Evolutionary conservation across 441 rosid genomes (phyloP).

Genomic region (Erysimum cheiri): DNA sequence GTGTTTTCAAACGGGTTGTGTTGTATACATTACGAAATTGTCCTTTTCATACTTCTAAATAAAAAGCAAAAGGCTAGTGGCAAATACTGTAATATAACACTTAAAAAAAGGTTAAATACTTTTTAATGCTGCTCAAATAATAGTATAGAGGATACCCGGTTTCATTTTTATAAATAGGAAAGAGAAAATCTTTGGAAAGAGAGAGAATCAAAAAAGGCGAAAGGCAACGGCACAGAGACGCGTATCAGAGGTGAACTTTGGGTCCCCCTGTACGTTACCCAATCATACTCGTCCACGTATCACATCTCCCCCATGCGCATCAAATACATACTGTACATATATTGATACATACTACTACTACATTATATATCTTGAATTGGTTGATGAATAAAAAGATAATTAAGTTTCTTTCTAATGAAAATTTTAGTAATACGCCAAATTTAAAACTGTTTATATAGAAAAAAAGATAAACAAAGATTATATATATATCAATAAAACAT

Average conservation of each 20-base stretch:
- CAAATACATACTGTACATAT: background rate
- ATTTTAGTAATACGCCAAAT: too few relatives aligned
- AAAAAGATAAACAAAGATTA: too few relatives aligned
- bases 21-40: too few relatives aligned
- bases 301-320: slow-evolving; percentile 28
- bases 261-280: slow-evolving; percentile 18
- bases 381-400: background rate
- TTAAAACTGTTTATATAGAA: too few relatives aligned
- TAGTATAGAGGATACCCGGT: too few relatives aligned
- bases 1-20: too few relatives aligned
- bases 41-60: too few relatives aligned
- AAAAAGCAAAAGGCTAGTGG: too few relatives aligned
- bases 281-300: slow-evolving; percentile 28
- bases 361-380: background rate
- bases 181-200: slow-evolving; percentile 22
- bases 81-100: too few relatives aligned
- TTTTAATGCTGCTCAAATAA: too few relatives aligned
- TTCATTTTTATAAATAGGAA: background rate
- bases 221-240: slow-evolving; percentile 24
- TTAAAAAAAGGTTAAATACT: too few relatives aligned
- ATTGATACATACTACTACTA: background rate
- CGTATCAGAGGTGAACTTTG: slow-evolving; percentile 15
- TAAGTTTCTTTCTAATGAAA: background rate
- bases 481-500: background rate
- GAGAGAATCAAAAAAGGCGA: slow-evolving; percentile 36